Base-by-base conservation (phyloP, 148 eudicot genomes). In the Chenopodium suecicum region DNA sequence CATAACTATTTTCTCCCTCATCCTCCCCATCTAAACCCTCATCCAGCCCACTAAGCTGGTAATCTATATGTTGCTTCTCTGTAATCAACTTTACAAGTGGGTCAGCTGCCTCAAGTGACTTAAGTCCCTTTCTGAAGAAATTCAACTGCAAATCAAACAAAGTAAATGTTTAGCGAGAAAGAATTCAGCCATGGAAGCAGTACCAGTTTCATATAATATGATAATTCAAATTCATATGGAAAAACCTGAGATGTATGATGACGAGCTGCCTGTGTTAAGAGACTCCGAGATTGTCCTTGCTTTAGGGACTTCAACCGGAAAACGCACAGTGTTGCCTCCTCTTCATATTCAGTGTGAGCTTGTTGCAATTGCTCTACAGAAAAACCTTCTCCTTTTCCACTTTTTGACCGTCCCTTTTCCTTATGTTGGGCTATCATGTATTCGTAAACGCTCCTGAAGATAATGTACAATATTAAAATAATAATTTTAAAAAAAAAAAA, bases 211-310 rank as follows among this genome's bases (percentile, higher is more conserved):
- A 56, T 56, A 4, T n/a, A 44, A 41, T 69, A 60, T 23, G 77
- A 48, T 77, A 71, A 41, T 32, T 37, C 9, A 76, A 34, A 60
- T 60, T 32, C n/a, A 41, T 48, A 46, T 52, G n/a, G 78, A n/a
- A 19, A 58, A 72, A 94, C 99, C 99, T 96, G 99, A 80, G 99
- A 92, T 65, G 94, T 90, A 84, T 96, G 97, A 84, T 96, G 99
- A 75, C 99, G 99, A 88, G 94, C 98, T 80, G 98, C 98, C 85
- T 96, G 99, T 19, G 99, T 94, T 76, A 96, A 79, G 75, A 96
- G 91, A 89, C 99, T 92, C 60, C 95, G 92, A 76, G 89, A 88
- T 86, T 96, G 99, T 79, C 99, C 99, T 92, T 96, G 90, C 83
- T 96, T 96, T 85, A 96, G 84, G 74, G 99, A 96, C 86, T 94